Evolutionary conservation across 164 flowering plant species (phyloP), one percentile per base, ranked within the genome.

Genomic region (Platanus orientalis): DNA sequence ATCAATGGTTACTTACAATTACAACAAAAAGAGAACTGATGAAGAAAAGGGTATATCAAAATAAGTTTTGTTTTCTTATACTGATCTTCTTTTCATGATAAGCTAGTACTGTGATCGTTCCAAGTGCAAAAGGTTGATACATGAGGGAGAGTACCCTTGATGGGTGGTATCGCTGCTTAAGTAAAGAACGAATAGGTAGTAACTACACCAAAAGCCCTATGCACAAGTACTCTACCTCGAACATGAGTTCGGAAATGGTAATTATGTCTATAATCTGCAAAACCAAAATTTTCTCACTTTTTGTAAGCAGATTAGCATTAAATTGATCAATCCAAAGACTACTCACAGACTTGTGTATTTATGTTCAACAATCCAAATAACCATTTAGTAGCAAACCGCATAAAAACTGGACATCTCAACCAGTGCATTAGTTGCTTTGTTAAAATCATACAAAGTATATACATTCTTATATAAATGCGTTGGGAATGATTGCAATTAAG

Each of bases 11-110:
- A 69, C 96, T 80, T 76, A 85, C 91, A 59, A 89, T 57, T 44
- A 90, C 20, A 58, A 88, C 81, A 19, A 74, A 30, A 2, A 87
- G 50, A 29, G 91, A 82, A 63, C 90, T 75, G 0, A 71, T 17
- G 70, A 69, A 71, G 79, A 87, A 90, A 51, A 94, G 79, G 19
- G 45, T 51, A 70, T 81, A 90, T 60, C 98, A 97, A 50, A 59
- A 1, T 62, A 81, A 50, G 67, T 76, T 78, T 17, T 79, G 64
- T n/a, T 56, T 58, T 50, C 82, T 71, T 25, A 82, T 81, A 52
- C 76, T 67, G 12, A 81, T 34, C 65, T 64, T 78, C 25, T 80
- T 75, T n/a, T 81, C 81, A 28, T 74, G 17, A 64, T 71, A 77
- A 19, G 79, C 62, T 9, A 75, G 60, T 30, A 73, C 65, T 25